These are phyloP conservation scores for Aegilops longissima DNA, from an alignment of 176 grass and related monocot species.

Conservation along the genomic window DNA sequence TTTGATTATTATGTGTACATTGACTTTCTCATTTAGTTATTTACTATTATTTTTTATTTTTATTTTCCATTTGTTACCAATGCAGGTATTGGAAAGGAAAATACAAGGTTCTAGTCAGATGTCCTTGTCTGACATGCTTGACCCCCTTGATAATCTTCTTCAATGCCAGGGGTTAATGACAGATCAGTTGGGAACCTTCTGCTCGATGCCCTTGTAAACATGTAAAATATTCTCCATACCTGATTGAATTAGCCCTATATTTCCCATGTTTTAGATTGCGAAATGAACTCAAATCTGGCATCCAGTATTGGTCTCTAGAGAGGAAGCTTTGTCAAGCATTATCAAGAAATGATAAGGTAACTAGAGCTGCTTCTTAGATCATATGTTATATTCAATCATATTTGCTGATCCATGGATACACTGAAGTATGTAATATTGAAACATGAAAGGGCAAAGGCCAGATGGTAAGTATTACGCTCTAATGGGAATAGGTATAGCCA, in stretches of 20 bases:
- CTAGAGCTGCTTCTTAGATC: conserved; percentile 4
- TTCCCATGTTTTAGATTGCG: conserved; percentile 46
- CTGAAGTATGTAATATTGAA: not conserved
- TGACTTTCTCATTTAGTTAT: not conserved
- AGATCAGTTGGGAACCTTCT: conserved; percentile 43
- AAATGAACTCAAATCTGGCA: conserved; percentile 73
- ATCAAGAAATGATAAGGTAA: conserved; percentile 64
- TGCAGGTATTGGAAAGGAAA: conserved; percentile 40
- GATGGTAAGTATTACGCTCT: not conserved
- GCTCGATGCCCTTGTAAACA: conserved; percentile 24
- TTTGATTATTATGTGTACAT: conserved; percentile 5
- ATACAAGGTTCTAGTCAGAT: conserved; percentile 13
- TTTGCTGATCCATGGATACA: not conserved
- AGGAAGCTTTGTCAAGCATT: conserved; percentile 78
- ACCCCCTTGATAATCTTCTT: conserved; percentile 59
- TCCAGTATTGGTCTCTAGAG: conserved; percentile 86
- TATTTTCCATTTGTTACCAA: conserved; percentile 6
- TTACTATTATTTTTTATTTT: conserved; percentile 1
- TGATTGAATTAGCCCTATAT: conserved; percentile 1
- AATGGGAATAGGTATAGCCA: not conserved
- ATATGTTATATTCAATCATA: not conserved
- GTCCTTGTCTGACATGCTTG: conserved; percentile 53
- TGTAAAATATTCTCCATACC: not conserved
- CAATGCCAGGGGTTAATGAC: conserved; percentile 61
- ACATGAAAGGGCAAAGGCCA: not conserved